Percentiles rank a stretch among this genome's conserved stretches.
These are phyloP conservation scores for Wallacemonas sp. DNA, from an alignment of 208 protist species.

Conservation along the genomic window DNA sequence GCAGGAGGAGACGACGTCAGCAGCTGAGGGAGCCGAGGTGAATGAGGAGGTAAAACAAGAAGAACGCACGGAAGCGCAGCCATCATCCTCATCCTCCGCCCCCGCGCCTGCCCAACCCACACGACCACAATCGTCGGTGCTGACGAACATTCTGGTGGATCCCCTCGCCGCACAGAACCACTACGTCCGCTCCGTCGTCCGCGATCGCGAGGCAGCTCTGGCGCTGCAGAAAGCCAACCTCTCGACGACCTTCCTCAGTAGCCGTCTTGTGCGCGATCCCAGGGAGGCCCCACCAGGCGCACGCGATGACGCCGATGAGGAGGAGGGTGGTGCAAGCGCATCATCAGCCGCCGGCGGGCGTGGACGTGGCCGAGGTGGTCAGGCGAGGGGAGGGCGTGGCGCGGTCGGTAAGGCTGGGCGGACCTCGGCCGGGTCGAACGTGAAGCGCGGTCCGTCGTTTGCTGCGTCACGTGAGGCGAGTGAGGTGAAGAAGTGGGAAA, in stretches of 20 bases:
- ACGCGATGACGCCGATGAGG: slow-evolving; percentile 16
- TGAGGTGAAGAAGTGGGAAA: slow-evolving; percentile 13
- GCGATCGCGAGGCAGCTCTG: slow-evolving; percentile 48
- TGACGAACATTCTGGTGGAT: slow-evolving; percentile 44
- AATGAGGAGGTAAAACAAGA: slow-evolving; percentile 12
- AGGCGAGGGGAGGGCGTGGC: too few relatives aligned
- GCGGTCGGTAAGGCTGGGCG: too few relatives aligned
- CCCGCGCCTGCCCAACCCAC: neutral
- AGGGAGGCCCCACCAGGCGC: slow-evolving; percentile 20
- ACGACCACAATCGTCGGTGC: slow-evolving; percentile 4
- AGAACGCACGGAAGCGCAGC: too few relatives aligned
- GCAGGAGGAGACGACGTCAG: neutral
- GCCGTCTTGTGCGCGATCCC: slow-evolving; percentile 47
- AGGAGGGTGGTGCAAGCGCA: slow-evolving; percentile 9
- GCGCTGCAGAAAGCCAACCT: slow-evolving; percentile 78
- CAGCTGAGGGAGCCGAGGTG: neutral
- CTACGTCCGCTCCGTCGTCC: slow-evolving; percentile 55
- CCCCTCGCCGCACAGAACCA: slow-evolving; percentile 36
- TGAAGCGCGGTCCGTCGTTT: slow-evolving; percentile 6
- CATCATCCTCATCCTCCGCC: too few relatives aligned
- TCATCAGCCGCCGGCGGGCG: neutral
- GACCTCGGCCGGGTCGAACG: neutral
- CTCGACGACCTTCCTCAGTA: slow-evolving; percentile 74
- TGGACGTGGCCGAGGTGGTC: neutral
- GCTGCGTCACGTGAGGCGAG: neutral